These are phyloP conservation scores for Keithomyces neogunnii DNA, from an alignment of 2,329 filamentous ascomycete genomes.

Conservation along the genomic window DNA sequence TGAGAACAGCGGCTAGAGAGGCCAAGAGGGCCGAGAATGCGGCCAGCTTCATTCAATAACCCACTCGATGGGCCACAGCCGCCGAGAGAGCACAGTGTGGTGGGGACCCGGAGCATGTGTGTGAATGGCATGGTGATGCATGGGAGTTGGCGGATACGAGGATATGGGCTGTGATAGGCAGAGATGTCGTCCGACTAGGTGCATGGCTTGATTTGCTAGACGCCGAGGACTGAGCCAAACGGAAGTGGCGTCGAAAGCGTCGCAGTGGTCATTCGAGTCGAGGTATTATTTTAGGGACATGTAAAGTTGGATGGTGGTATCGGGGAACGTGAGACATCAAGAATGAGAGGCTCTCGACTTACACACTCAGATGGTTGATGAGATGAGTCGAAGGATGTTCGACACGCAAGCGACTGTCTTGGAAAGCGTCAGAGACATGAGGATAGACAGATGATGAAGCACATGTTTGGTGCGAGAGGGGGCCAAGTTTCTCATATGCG, in stretches of 20 bases:
- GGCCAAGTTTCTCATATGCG: neutral
- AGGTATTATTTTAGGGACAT: neutral
- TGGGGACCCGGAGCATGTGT: slow-evolving; percentile 19
- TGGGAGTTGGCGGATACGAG: neutral
- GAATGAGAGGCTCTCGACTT: neutral
- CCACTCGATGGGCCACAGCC: slow-evolving; percentile 28
- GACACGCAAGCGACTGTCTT: neutral
- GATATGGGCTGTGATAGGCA: slow-evolving; percentile 5
- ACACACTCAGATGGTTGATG: neutral
- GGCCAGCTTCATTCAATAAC: slow-evolving; percentile 7
- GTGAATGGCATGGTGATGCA: slow-evolving; percentile 8
- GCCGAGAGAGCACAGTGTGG: slow-evolving; percentile 15
- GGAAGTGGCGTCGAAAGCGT: slow-evolving; percentile 33
- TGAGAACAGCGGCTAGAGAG: slow-evolving; percentile 28
- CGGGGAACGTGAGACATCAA: too few relatives aligned
- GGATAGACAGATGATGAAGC: too few relatives aligned
- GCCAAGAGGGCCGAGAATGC: slow-evolving; percentile 13
- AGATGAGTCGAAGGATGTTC: neutral
- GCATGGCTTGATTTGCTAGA: slow-evolving; percentile 5
- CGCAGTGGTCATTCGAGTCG: neutral
- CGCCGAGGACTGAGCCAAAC: slow-evolving; percentile 1
- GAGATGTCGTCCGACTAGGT: slow-evolving; percentile 1
- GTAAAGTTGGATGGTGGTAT: neutral
- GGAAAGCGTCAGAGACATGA: too few relatives aligned
- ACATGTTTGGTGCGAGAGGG: neutral